Conservation (phyloP, 2,329 filamentous ascomycete genomes). For the Penicillium concentricum region DNA sequence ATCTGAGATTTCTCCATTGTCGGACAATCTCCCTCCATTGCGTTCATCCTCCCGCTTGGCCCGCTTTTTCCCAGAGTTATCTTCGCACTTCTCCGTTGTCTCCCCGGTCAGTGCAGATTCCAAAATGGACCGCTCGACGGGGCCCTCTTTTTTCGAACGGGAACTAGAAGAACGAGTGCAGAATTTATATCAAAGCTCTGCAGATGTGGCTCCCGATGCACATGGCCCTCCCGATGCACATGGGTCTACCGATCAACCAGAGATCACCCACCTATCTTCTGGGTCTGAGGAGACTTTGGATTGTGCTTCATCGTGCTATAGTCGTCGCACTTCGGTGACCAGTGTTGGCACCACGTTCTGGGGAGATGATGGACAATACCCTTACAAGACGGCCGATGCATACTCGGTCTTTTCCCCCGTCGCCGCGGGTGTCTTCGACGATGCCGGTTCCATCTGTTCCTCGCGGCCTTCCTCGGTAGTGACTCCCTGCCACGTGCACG, state of each 20-base stretch:
- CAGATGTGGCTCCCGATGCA: neutral
- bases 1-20: slow-evolving; percentile 29
- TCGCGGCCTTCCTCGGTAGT: neutral
- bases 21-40: slow-evolving; percentile 13
- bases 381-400: slow-evolving; percentile 19
- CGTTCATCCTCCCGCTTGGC: slow-evolving; percentile 15
- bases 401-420: slow-evolving; percentile 29
- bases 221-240: neutral
- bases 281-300: slow-evolving; percentile 28
- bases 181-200: slow-evolving; percentile 14
- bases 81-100: slow-evolving; percentile 26
- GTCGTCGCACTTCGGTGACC: slow-evolving; percentile 34
- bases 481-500: neutral
- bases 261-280: slow-evolving; percentile 16
- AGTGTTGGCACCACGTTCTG: slow-evolving; percentile 32
- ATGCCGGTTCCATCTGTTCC: slow-evolving; percentile 12
- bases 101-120: slow-evolving; percentile 22
- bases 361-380: slow-evolving; percentile 2
- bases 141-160: slow-evolving; percentile 8
- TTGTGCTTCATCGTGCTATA: slow-evolving; percentile 38
- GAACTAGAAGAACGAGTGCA: slow-evolving; percentile 20
- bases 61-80: slow-evolving; percentile 34
- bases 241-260: neutral
- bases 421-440: slow-evolving; percentile 37
- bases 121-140: slow-evolving; percentile 6